Evolutionary conservation across 116 monocot species (phyloP).

Genomic region (Phalaenopsis hybrid): DNA sequence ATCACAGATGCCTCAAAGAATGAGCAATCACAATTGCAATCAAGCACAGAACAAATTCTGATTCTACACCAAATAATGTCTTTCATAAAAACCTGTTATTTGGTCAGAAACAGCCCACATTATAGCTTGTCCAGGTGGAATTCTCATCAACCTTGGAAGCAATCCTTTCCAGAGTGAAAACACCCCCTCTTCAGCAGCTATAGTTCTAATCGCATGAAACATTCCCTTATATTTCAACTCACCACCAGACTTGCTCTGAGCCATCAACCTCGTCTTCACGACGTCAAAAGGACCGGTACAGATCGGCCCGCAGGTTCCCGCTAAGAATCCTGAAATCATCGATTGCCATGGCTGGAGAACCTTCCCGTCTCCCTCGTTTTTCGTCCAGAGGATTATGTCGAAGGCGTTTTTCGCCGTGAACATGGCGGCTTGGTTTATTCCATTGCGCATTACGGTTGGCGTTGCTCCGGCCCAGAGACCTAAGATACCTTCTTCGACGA

Average conservation of each 20-base stretch:
- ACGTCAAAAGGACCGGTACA: conserved; percentile 96
- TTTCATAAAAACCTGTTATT: conserved; percentile 84
- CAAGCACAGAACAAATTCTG: no score
- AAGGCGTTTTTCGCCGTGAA: conserved; percentile 87
- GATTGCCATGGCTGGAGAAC: conserved; percentile 97
- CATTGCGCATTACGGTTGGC: conserved; percentile 95
- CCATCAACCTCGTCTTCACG: conserved; percentile 93
- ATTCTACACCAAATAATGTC: conserved; percentile 30
- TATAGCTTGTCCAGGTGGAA: conserved; percentile 95
- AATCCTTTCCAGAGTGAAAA: conserved; percentile 84
- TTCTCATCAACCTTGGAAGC: conserved; percentile 94
- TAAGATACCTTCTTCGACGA: conserved; percentile 72
- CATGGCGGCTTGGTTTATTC: conserved; percentile 97
- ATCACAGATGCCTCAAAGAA: no score
- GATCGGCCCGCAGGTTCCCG: conserved; percentile 80
- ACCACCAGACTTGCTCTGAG: conserved; percentile 57
- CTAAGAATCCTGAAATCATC: conserved; percentile 92
- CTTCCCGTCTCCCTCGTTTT: conserved; percentile 82
- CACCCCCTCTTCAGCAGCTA: conserved; percentile 75
- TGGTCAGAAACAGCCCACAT: conserved; percentile 97
- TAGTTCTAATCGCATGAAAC: conserved; percentile 80
- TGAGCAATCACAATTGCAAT: no score
- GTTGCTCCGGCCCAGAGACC: conserved; percentile 94
- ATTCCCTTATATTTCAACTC: conserved; percentile 70
- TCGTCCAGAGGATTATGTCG: conserved; percentile 80